Conservation (phyloP, 495 filamentous ascomycete species). For the Xylaria venustula region DNA sequence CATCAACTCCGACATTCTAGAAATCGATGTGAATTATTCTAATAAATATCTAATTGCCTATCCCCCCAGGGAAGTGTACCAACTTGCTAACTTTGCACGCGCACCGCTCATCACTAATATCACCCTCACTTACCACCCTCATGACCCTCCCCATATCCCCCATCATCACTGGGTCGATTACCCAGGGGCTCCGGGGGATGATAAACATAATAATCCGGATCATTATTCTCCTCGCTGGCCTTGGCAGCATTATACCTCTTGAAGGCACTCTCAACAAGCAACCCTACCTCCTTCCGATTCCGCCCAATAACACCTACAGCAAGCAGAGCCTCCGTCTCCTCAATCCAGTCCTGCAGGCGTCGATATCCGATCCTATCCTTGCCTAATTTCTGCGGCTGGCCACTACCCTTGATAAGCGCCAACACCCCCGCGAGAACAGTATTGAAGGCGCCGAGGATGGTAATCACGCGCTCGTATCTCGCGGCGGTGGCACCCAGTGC, state of each 20-base stretch:
- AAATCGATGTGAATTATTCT: too few species aligned
- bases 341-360: conserved; percentile 40
- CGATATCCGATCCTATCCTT: conserved; percentile 42
- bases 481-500: conserved; percentile 42
- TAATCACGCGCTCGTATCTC: conserved; percentile 38
- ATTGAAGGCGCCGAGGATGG: conserved; percentile 46
- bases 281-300: conserved; percentile 43
- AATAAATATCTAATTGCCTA: too few species aligned
- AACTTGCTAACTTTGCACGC: too few species aligned
- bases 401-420: conserved; percentile 46
- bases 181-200: conserved; percentile 13
- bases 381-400: conserved; percentile 39
- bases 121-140: background rate
- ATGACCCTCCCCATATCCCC: background rate
- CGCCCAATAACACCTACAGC: conserved; percentile 42
- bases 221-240: conserved; percentile 42
- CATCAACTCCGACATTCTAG: too few species aligned
- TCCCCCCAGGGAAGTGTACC: too few species aligned
- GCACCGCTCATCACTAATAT: too few species aligned
- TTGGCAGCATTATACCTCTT: conserved; percentile 45
- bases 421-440: conserved; percentile 50
- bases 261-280: conserved; percentile 44
- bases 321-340: conserved; percentile 34
- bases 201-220: conserved; percentile 41
- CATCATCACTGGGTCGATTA: conserved; percentile 2